Conservation (phyloP, 176 grass and related monocot species). For the Metroxylon sagu region DNA sequence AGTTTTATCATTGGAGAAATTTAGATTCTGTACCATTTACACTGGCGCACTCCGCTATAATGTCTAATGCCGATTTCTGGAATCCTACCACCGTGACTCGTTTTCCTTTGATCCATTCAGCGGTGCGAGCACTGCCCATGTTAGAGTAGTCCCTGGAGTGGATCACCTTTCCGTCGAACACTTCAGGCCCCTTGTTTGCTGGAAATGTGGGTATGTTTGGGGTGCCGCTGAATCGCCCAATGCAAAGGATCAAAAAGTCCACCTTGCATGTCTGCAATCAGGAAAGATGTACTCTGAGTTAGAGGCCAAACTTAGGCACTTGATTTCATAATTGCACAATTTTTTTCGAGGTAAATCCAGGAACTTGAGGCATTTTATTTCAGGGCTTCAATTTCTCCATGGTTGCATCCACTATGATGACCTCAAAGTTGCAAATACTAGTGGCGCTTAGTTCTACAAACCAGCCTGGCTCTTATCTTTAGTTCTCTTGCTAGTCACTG, state of each 20-base stretch:
- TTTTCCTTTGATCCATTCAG: conserved; percentile 32
- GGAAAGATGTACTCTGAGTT: neutral
- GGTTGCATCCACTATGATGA: no score
- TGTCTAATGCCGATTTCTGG: conserved; percentile 72
- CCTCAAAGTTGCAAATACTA: no score
- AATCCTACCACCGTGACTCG: conserved; percentile 49
- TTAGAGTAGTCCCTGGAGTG: conserved; percentile 48
- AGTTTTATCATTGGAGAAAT: no score
- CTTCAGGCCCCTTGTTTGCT: conserved; percentile 35
- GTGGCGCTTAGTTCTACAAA: no score
- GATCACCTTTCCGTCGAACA: conserved; percentile 46
- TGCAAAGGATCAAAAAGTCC: conserved; percentile 70
- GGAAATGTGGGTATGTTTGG: conserved; percentile 57
- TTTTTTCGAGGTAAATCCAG: no score
- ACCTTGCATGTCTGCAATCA: conserved; percentile 29
- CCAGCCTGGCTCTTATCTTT: no score
- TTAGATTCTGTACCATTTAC: conserved; percentile 29
- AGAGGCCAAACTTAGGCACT: no score
- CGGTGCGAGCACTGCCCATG: conserved; percentile 28
- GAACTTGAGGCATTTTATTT: no score
- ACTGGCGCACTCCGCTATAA: conserved; percentile 66
- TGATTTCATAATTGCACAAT: no score
- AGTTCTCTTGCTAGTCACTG: no score
- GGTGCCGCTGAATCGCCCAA: conserved; percentile 68
- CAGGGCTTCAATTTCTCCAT: no score